A percentile compares a stretch with the other conserved stretches of the same genome.
phyloP scores from a whole-genome alignment of 148 eudicot species.

The Vaccinium darrowii region DNA sequence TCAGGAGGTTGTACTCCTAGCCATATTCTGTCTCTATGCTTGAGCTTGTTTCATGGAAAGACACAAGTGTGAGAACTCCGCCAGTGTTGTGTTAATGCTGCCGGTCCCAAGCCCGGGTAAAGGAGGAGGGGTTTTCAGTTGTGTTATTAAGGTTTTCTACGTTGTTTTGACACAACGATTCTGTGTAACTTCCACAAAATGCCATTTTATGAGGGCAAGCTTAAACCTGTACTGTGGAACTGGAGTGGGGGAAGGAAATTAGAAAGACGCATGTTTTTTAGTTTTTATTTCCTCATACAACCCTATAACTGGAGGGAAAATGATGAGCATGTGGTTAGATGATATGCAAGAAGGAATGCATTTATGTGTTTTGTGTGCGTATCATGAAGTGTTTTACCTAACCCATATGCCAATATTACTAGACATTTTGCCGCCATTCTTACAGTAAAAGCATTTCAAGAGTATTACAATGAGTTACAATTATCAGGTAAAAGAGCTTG shows the following conservation, averaged over 20 bases:
- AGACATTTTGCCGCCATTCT: background rate
- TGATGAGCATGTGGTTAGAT: background rate
- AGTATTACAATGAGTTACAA: background rate
- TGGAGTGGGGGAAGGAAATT: background rate
- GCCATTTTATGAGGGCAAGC: background rate
- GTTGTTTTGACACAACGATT: background rate
- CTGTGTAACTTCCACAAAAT: background rate
- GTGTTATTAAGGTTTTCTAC: background rate
- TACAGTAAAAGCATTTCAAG: background rate
- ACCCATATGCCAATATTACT: background rate
- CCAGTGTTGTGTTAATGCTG: background rate
- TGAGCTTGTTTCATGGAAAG: background rate
- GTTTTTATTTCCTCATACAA: background rate
- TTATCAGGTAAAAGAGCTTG: background rate
- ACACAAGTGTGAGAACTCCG: background rate
- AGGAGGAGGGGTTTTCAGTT: background rate
- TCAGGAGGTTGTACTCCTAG: background rate
- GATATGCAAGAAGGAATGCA: background rate
- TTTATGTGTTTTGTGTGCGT: background rate
- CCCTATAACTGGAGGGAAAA: background rate
- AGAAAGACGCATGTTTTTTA: background rate
- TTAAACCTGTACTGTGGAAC: background rate
- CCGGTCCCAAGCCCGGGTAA: conserved; percentile 3
- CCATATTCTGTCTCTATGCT: background rate
- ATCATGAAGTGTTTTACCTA: background rate